phyloP scores from a whole-genome alignment of 371 early-diverging fungal genomes.

The Syncephalastrum monosporum region DNA sequence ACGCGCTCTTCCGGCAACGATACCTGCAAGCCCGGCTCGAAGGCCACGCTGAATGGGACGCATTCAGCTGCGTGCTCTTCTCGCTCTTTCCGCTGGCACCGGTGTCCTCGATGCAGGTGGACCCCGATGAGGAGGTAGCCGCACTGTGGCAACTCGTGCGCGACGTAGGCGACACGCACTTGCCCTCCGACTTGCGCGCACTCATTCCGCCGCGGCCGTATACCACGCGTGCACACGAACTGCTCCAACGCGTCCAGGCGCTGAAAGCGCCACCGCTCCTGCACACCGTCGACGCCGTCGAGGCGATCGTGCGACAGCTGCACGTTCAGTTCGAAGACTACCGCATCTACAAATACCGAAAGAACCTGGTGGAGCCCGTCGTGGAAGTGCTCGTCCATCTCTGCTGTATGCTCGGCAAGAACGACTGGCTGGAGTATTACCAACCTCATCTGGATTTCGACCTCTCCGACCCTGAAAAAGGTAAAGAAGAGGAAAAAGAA shows the following conservation, averaged over 20 bases:
- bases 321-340: conserved; percentile 70
- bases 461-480: too few species aligned
- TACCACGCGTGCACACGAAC: too few species aligned
- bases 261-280: too few species aligned
- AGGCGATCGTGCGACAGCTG: conserved; percentile 41
- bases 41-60: conserved; percentile 49
- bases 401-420: conserved; percentile 38
- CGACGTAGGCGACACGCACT: neutral
- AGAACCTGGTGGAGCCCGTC: conserved; percentile 12
- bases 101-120: conserved; percentile 10
- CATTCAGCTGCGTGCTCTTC: conserved; percentile 50
- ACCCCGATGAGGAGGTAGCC: conserved; percentile 12
- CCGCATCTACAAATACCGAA: conserved; percentile 23
- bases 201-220: neutral
- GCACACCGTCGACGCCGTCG: conserved; percentile 15
- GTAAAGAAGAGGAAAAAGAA: too few species aligned
- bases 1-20: conserved; percentile 9
- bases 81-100: conserved; percentile 41
- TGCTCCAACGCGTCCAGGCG: too few species aligned
- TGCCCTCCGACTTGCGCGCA: conserved; percentile 4
- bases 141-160: neutral
- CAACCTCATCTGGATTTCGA: neutral
- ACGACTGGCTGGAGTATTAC: conserved; percentile 52
- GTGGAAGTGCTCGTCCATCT: conserved; percentile 38
- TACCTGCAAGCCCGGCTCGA: neutral